Evolutionary conservation across 352 stramenopile species (phyloP).

Genomic region (Pythium oligandrum): DNA sequence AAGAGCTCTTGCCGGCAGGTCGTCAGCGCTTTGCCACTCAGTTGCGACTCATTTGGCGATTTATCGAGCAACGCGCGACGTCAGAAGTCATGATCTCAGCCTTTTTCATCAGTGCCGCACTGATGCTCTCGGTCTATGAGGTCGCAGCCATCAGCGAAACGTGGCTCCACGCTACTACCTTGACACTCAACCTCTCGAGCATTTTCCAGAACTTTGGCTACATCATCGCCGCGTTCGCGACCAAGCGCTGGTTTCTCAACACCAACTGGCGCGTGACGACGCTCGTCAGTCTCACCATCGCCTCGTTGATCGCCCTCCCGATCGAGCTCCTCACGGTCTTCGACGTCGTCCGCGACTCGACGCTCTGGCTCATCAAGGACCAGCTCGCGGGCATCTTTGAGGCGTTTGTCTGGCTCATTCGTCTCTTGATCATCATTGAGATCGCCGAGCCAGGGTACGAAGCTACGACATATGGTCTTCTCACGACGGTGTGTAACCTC

Average conservation of each 20-base stretch:
- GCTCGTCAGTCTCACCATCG: slow-evolving; percentile 2
- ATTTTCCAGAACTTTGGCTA: not conserved
- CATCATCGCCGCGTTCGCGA: not conserved
- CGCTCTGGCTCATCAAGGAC: slow-evolving; percentile 6
- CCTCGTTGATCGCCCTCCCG: slow-evolving; percentile 1
- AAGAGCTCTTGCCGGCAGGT: slow-evolving; percentile 2
- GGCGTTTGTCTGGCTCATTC: slow-evolving; percentile 10
- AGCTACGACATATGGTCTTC: slow-evolving; percentile 12
- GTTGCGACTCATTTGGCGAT: slow-evolving; percentile 6
- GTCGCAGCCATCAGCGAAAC: not conserved
- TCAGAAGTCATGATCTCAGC: slow-evolving; percentile 14
- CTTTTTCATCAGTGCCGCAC: slow-evolving; percentile 7
- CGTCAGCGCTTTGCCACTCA: slow-evolving; percentile 3
- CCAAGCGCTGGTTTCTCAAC: slow-evolving; percentile 8
- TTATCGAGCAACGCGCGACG: slow-evolving; percentile 9
- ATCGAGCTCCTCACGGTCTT: slow-evolving; percentile 17
- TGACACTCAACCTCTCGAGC: slow-evolving; percentile 5
- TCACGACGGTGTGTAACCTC: slow-evolving; percentile 17
- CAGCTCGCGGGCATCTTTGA: slow-evolving; percentile 1
- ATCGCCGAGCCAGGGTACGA: slow-evolving; percentile 17
- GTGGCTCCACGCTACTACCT: not conserved
- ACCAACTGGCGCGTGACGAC: slow-evolving; percentile 14
- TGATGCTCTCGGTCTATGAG: slow-evolving; percentile 1
- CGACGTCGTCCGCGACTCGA: slow-evolving; percentile 7
- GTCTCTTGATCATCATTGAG: slow-evolving; percentile 14